Conservation (phyloP, 2,329 filamentous ascomycete genomes). For the Arachnopeziza araneosa region DNA sequence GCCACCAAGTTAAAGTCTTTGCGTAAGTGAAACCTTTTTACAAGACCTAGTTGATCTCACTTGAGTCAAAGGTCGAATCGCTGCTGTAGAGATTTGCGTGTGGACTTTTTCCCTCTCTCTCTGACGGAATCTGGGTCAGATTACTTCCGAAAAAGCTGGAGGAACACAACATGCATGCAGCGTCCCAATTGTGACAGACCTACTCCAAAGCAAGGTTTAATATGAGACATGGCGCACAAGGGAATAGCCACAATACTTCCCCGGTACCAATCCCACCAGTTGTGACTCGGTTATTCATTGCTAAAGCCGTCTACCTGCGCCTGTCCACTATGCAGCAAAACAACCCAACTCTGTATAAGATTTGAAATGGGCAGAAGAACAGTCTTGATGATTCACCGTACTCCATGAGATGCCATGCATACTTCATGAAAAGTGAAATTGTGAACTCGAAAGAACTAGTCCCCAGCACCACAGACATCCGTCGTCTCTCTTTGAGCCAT, state of each 20-base stretch:
- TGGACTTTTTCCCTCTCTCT: background rate
- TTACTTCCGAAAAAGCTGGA: background rate
- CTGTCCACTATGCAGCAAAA: background rate
- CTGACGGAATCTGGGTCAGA: background rate
- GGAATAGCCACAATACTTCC: background rate
- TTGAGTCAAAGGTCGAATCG: too few species aligned
- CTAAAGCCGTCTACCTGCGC: slow-evolving; percentile 14
- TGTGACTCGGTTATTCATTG: slow-evolving; percentile 12
- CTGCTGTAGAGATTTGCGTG: background rate
- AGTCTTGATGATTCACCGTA: slow-evolving; percentile 6
- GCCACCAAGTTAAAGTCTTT: too few species aligned
- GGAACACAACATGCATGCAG: background rate
- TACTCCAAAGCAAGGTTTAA: background rate
- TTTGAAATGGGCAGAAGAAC: background rate
- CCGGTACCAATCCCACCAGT: background rate
- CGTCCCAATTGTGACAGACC: background rate
- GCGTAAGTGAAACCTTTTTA: too few species aligned
- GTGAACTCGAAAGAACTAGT: background rate
- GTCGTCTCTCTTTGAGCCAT: background rate
- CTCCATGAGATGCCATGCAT: slow-evolving; percentile 6
- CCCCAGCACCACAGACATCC: slow-evolving; percentile 10
- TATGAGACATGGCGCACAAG: background rate
- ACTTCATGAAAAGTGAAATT: background rate
- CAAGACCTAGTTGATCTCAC: too few species aligned
- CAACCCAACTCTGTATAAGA: background rate